phyloP scores from a whole-genome alignment of 345 rosid species.

The Salix koriyanagi region DNA sequence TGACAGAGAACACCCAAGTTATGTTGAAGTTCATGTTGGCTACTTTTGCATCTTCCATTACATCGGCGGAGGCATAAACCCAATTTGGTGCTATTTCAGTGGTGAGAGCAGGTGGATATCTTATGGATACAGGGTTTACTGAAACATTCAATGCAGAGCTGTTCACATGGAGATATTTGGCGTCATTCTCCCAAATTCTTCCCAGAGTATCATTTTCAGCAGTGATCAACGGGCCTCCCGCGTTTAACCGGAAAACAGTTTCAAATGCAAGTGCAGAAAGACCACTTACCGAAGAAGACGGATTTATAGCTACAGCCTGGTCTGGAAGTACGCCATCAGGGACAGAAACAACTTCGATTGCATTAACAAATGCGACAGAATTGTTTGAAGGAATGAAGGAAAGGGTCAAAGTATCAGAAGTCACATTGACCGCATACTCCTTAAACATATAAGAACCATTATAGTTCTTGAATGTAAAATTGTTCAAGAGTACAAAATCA shows the following conservation, averaged over 20 bases:
- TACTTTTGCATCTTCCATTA: constrained; percentile 81
- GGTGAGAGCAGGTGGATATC: constrained; percentile 44
- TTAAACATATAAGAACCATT: constrained; percentile 63
- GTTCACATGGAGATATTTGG: constrained; percentile 68
- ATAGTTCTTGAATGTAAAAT: constrained; percentile 66
- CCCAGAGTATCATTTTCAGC: constrained; percentile 86
- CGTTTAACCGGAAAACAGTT: constrained; percentile 82
- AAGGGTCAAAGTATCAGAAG: constrained; percentile 58
- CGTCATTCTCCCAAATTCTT: constrained; percentile 88
- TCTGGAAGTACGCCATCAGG: constrained; percentile 76
- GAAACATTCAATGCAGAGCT: constrained; percentile 74
- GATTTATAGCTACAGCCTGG: constrained; percentile 63
- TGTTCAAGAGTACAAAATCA: constrained; percentile 77
- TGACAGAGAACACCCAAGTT: constrained; percentile 76
- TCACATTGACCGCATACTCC: constrained; percentile 84
- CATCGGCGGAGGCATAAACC: constrained; percentile 89
- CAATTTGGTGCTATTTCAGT: constrained; percentile 74
- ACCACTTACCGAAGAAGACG: constrained; percentile 52
- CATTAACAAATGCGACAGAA: constrained; percentile 83
- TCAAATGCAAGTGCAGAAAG: constrained; percentile 70
- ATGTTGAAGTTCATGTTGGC: constrained; percentile 67
- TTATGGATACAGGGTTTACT: constrained; percentile 58
- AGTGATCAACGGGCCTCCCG: constrained; percentile 91
- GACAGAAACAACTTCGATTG: constrained; percentile 81
- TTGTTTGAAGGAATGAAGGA: constrained; percentile 66